Conservation (phyloP, 2,329 filamentous ascomycete species). For the Talaromyces sp. region DNA sequence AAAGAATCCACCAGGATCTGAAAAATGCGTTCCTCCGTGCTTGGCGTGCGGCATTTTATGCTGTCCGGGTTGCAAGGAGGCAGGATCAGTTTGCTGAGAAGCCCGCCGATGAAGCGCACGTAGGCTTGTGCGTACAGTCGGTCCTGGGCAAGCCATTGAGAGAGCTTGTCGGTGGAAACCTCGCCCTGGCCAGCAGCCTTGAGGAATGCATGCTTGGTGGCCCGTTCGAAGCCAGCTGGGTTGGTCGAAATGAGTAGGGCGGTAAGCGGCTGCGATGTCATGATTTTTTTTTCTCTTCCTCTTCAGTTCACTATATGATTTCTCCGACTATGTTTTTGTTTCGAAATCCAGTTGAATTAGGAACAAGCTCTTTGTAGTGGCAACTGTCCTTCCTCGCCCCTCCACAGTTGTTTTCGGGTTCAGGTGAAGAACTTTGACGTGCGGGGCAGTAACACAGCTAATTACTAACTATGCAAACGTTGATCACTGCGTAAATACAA, state of each 20-base stretch:
- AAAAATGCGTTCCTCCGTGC: slow-evolving; percentile 52
- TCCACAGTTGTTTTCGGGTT: not conserved
- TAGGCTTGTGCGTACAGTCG: slow-evolving; percentile 66
- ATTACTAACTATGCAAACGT: not conserved
- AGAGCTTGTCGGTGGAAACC: slow-evolving; percentile 51
- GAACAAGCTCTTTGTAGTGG: not conserved
- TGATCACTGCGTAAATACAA: not conserved
- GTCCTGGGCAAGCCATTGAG: slow-evolving; percentile 67
- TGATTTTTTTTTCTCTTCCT: slow-evolving; percentile 10
- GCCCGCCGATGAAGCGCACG: slow-evolving; percentile 60
- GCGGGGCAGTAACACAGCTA: not conserved
- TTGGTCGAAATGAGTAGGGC: slow-evolving; percentile 51
- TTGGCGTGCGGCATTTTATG: slow-evolving; percentile 20
- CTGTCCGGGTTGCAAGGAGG: slow-evolving; percentile 29
- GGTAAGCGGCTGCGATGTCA: slow-evolving; percentile 44
- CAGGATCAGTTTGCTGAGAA: slow-evolving; percentile 58
- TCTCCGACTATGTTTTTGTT: not conserved
- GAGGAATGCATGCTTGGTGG: slow-evolving; percentile 64
- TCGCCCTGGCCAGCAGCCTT: slow-evolving; percentile 58
- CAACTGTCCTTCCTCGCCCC: not conserved
- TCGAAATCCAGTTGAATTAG: not conserved
- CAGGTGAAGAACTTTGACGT: not conserved
- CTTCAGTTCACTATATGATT: not conserved
- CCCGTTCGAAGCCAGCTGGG: slow-evolving; percentile 43
- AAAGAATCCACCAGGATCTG: slow-evolving; percentile 60